Evolutionary conservation across 2,329 filamentous ascomycete species (phyloP), one percentile per base, ranked within the genome.

Genomic region (Colletotrichum liaoningense): DNA sequence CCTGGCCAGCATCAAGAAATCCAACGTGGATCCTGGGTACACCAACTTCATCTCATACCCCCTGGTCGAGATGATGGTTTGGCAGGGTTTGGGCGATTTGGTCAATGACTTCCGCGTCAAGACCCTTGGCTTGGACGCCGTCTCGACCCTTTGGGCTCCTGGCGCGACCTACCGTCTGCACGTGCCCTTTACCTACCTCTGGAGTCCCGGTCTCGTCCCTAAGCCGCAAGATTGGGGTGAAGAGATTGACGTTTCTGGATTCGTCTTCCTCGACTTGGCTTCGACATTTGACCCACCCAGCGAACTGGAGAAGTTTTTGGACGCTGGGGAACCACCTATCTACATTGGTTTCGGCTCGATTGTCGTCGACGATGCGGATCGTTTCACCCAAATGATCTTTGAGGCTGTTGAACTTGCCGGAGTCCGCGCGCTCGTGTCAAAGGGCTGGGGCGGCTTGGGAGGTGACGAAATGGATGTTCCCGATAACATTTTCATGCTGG

Each of bases 71-170:
- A 93, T 94, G 90, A 94, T 96, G 88, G 93, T 95, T 1, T 98
- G 95, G 95, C 95, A 98, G 81, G 95, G 95, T 0, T 86, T 96
- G 0, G 94, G 94, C 2, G 94, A 95, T 79, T 83, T 96, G 33
- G 89, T 96, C 75, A 96, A 96, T 78, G 86, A 90, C 33, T 95
- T 95, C 77, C 88, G 94, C 59, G 86, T 90, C 5, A 90, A 91
- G 67, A 94, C 91, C 0, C 84, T 96, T 1, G 89, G 88, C 1
- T 83, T 96, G 0, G 93, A 95, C 75, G 92, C 93, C 0, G 90
- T 96, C 2, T 93, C 91, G 46, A 94, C 91, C 0, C 83, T 95
- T 0, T 95, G 93, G 93, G 94, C 93, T 0, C 93, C 93, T 0
- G 93, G 93, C 0, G 89, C 93, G 52, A 88, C 93, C 0, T 94